Conservation (phyloP, 2,329 filamentous ascomycete species). For the Pseudogymnoascus verrucosus region DNA sequence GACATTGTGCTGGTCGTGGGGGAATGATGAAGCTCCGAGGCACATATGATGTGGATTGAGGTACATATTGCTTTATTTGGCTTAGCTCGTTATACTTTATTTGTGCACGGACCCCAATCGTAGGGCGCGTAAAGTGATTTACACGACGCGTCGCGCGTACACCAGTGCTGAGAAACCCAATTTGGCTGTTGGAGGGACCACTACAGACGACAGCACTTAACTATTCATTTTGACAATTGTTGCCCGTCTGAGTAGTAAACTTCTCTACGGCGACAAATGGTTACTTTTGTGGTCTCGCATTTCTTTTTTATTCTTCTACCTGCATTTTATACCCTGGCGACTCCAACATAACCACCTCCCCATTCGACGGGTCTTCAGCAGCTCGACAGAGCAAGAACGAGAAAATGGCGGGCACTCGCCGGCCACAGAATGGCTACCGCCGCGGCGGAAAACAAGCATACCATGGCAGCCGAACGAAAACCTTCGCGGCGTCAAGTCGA, state of each 20-base stretch:
- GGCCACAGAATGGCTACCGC: conserved; percentile 58
- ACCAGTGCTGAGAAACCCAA: background rate
- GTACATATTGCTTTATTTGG: conserved; percentile 5
- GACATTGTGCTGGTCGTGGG: background rate
- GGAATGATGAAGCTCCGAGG: conserved; percentile 10
- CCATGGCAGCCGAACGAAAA: conserved; percentile 66
- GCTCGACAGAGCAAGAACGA: conserved; percentile 18
- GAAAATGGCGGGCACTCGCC: conserved; percentile 50
- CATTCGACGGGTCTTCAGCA: conserved; percentile 12
- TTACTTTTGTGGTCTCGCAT: background rate
- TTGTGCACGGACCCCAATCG: background rate
- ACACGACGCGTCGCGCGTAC: conserved; percentile 5
- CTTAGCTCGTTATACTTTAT: conserved; percentile 3
- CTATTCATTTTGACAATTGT: conserved; percentile 2
- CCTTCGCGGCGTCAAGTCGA: conserved; percentile 69
- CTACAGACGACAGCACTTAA: background rate
- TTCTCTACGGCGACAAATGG: background rate
- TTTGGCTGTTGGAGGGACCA: background rate
- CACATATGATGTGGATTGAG: conserved; percentile 9
- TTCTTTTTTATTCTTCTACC: background rate
- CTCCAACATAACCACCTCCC: conserved; percentile 10
- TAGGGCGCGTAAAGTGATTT: conserved; percentile 8
- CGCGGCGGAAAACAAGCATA: conserved; percentile 59
- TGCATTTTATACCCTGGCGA: conserved; percentile 11
- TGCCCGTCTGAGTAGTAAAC: background rate